Evolutionary conservation across 2,329 filamentous ascomycete genomes (phyloP).

Genomic region (Seiridium unicorne): DNA sequence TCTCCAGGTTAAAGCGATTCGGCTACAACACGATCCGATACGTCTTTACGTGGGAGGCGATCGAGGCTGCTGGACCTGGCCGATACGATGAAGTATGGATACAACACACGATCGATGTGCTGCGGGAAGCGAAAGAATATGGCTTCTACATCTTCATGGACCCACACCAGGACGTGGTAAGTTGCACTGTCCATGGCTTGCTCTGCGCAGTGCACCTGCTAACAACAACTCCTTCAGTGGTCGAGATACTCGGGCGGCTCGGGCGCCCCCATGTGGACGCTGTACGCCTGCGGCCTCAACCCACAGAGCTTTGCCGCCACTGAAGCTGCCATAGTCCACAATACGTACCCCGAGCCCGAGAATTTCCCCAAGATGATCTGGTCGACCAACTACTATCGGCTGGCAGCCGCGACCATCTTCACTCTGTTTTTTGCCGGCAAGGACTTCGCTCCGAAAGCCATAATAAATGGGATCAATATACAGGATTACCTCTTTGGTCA

Average conservation of each 20-base stretch:
- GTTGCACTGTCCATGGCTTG: conserved; percentile 28
- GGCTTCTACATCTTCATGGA: conserved; percentile 99
- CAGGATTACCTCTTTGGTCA: conserved; percentile 92
- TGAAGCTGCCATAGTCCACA: conserved; percentile 91
- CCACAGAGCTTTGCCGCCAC: conserved; percentile 82
- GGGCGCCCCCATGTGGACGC: conserved; percentile 94
- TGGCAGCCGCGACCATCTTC: conserved; percentile 88
- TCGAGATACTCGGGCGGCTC: conserved; percentile 92
- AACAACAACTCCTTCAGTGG: conserved; percentile 58
- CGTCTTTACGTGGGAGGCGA: conserved; percentile 98
- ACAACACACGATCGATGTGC: conserved; percentile 79
- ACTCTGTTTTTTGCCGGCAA: conserved; percentile 89
- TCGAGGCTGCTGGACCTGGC: conserved; percentile 87
- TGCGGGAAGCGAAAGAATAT: conserved; percentile 83
- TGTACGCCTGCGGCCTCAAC: conserved; percentile 91
- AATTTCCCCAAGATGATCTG: conserved; percentile 98
- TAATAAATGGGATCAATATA: conserved; percentile 93
- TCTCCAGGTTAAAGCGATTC: conserved; percentile 79
- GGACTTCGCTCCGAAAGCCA: conserved; percentile 93
- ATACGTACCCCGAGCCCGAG: conserved; percentile 81
- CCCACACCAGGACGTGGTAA: conserved; percentile 92
- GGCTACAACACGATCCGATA: conserved; percentile 97
- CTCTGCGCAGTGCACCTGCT: conserved; percentile 18
- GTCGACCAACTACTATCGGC: conserved; percentile 92
- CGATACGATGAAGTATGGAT: conserved; percentile 95